Evolutionary conservation across 73 alveolate species (phyloP), one percentile per base, ranked within the genome.

Genomic region (Paramecium biaurelia): DNA sequence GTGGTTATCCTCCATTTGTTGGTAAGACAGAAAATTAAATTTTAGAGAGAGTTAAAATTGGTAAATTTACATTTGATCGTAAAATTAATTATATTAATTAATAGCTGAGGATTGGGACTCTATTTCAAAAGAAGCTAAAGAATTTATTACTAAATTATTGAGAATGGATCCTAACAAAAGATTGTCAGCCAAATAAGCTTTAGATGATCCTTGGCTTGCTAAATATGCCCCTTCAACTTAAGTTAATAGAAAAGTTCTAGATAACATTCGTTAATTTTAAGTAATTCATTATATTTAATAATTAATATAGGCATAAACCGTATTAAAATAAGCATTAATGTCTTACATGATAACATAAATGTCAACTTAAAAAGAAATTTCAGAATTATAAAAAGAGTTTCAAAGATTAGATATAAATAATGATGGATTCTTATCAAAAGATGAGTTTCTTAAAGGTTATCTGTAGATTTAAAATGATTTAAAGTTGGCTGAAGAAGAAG

Each of bases 1-100:
- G 95, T 14, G 97, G 96, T 3, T 57, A 93, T n/a, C 96, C 96
- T 0, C 97, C 97, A 8, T 94, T 94, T 56, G 93, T 70, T 4
- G 97, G 96, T 24, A 92, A 86, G 38, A 86, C 92, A 45, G 93
- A 85, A 57, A 92, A 93, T 24, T 92, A 94, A 86, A 76, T 92
- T 56, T 92, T 86, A 38, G 92, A 49, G 34, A 95, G 92, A 63
- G 95, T 95, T 18, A 67, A 86, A 37, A 28, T 56, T 30, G 95
- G 93, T 26, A 93, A 82, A 79, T 79, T 79, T 12, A 14, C 70
- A n/a, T 79, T 79, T 79, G 90, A 79, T 79, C 90, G 90, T 79
- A 79, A 24, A 38, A 23, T 79, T 43, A 8, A n/a, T 38, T 8
- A n/a, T 2, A 38, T n/a, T 24, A 56, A 21, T 28, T 32, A 0